A percentile compares a stretch with the other conserved stretches of the same genome.
phyloP scores from a whole-genome alignment of 352 stramenopile species.

The Phytophthora hibernalis region DNA sequence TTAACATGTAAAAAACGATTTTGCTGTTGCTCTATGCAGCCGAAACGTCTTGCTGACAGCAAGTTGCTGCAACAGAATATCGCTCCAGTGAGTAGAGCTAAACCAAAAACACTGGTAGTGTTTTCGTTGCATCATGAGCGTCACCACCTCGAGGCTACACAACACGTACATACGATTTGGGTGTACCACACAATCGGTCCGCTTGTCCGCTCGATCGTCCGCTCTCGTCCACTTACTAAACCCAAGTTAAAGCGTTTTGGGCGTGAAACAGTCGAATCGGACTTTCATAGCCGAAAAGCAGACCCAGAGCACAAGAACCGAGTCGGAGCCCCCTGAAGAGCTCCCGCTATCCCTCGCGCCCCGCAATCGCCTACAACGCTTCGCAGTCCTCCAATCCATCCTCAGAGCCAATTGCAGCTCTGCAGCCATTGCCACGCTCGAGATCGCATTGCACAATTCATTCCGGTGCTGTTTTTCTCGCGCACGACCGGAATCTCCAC shows the following conservation, averaged over 20 bases:
- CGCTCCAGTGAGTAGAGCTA: no score
- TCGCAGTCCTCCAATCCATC: constrained; percentile 5
- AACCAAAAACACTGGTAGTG: no score
- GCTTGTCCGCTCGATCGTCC: constrained; percentile 14
- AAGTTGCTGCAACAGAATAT: no score
- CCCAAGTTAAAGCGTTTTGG: constrained; percentile 11
- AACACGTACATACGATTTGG: not conserved
- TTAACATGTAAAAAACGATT: no score
- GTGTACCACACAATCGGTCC: not conserved
- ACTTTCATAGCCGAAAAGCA: constrained; percentile 40
- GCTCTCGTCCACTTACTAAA: constrained; percentile 26
- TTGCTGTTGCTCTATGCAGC: no score
- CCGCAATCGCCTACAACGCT: constrained; percentile 12
- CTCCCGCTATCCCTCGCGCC: constrained; percentile 9
- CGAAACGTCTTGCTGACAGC: no score
- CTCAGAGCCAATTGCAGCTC: constrained; percentile 22
- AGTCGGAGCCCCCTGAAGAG: constrained; percentile 26
- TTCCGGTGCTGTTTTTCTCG: constrained; percentile 22
- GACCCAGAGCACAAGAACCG: constrained; percentile 30
- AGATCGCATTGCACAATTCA: constrained; percentile 17
- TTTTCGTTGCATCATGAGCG: no score
- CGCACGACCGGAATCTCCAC: constrained; percentile 19
- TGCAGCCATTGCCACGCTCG: constrained; percentile 21
- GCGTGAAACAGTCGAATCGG: constrained; percentile 33
- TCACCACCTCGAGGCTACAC: no score